Conservation (phyloP, 176 grass and related monocot genomes). For the Cocos nucifera region DNA sequence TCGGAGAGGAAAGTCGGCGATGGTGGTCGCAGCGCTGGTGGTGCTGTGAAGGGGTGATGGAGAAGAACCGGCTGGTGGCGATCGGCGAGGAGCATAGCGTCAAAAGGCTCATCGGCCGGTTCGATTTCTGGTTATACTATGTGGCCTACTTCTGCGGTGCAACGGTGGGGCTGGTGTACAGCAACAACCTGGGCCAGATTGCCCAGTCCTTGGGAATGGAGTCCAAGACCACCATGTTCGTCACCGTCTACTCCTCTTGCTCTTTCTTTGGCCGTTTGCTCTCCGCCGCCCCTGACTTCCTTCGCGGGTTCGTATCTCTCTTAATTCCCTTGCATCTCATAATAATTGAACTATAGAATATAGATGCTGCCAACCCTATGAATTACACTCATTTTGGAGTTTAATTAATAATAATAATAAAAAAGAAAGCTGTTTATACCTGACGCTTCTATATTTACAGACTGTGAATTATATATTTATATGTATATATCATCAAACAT, state of each 20-base stretch:
- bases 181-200: constrained; percentile 93
- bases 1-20: neutral
- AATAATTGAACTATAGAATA: too few species aligned
- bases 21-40: neutral
- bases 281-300: constrained; percentile 66
- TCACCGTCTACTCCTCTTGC: constrained; percentile 79
- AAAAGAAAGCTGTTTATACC: too few species aligned
- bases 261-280: constrained; percentile 85
- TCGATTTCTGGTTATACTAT: constrained; percentile 95
- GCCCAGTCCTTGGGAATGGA: constrained; percentile 53
- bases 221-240: constrained; percentile 50
- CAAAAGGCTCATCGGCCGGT: constrained; percentile 44
- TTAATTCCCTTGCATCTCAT: neutral
- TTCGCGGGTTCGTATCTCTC: constrained; percentile 26
- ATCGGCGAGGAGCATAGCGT: constrained; percentile 70
- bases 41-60: constrained; percentile 22
- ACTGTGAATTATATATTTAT: too few species aligned
- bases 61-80: constrained; percentile 26
- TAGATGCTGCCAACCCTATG: too few species aligned
- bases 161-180: constrained; percentile 77
- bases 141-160: constrained; percentile 75
- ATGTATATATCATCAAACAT: too few species aligned
- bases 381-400: too few species aligned
- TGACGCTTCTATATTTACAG: too few species aligned
- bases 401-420: too few species aligned